Evolutionary conservation across 2,329 filamentous ascomycete genomes (phyloP).

Genomic region (Colletotrichum somersetense): DNA sequence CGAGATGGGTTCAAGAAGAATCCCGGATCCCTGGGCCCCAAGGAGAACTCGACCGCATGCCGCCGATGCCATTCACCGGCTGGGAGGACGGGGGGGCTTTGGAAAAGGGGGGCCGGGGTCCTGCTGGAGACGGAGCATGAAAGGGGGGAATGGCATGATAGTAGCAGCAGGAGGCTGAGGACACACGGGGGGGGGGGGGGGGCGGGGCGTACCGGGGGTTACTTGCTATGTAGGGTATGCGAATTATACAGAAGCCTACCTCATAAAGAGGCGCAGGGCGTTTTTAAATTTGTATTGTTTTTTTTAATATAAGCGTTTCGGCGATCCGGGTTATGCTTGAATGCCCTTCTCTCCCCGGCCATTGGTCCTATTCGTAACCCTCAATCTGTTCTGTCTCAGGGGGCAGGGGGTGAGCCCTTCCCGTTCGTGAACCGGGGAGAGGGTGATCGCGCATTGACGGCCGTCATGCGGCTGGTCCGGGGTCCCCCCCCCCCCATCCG

Average conservation of each 20-base stretch:
- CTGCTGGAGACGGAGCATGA: neutral
- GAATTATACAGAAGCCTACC: neutral
- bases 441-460: constrained; percentile 14
- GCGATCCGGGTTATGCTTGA: neutral
- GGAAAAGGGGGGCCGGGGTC: neutral
- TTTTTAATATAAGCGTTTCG: neutral
- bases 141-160: neutral
- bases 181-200: too few relatives aligned
- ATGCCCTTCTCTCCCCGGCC: neutral
- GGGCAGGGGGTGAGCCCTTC: neutral
- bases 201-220: neutral
- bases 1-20: neutral
- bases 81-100: neutral
- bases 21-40: neutral
- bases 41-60: neutral
- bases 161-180: too few relatives aligned
- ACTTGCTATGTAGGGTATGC: neutral
- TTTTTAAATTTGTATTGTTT: neutral
- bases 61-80: neutral
- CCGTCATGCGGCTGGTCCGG: constrained; percentile 8
- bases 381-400: neutral
- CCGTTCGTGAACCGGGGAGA: neutral
- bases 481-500: neutral
- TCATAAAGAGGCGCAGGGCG: neutral
- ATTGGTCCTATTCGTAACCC: neutral